Evolutionary conservation across 1,284 basidiomycete species (phyloP), one percentile per base, ranked within the genome.

Genomic region (Hemileia vastatrix): DNA sequence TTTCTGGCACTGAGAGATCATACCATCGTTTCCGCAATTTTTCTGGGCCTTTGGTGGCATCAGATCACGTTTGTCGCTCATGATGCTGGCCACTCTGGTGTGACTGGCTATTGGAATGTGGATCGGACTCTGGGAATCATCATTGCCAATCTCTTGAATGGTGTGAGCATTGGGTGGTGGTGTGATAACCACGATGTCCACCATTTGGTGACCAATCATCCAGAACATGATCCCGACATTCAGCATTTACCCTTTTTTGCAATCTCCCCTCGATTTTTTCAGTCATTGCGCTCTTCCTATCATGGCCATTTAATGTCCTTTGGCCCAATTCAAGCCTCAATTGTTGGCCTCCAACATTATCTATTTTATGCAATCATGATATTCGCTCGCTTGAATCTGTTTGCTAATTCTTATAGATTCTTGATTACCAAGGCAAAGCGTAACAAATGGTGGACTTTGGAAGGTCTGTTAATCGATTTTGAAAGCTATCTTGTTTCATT

Each of bases 101-200:
- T 98, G 65, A 94, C 91, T 0, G 91, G 94, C 66, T 79, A 87
- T 72, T 95, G 90, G 86, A 77, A 80, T 32, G 77, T 81, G 57
- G 94, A 99, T 75, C 83, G 93, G 43, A 70, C 90, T 53, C 79
- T 94, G 57, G 87, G 84, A 19, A 90, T 88, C 63, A 74, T 86
- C n/a, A 80, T 94, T 60, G 87, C 90, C 0, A 83, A 92, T 76
- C 90, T 87, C 71, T 80, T 94, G 57, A 93, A 94, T 19, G 94
- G 94, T 1, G 79, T 99, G 57, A 94, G 90, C 74, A 82, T 95
- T 40, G 88, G 90, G 44, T 99, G 94, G 95, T 99, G 94, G 94
- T 90, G 92, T 63, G 84, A 95, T 76, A 97, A 95, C 74, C 94
- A 98, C 77, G 96, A 98, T 71, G 84, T 95, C 54, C 94, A 98